Conservation (phyloP, 2,329 filamentous ascomycete species). For the Coniochaeta ligniaria region DNA sequence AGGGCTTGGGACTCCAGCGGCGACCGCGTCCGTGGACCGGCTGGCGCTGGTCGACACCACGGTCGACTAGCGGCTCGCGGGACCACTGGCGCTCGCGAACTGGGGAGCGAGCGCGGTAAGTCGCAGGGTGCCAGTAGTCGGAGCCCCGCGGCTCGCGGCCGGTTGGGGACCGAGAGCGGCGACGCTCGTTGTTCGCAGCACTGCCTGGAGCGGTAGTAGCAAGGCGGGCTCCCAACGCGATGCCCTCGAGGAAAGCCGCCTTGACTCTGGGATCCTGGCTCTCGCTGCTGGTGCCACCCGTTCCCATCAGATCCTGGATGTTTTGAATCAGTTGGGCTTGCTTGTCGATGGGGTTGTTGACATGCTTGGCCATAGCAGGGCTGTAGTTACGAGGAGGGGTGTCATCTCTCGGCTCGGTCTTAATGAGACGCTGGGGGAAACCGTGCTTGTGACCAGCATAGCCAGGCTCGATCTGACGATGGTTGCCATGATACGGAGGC, state of each 20-base stretch:
- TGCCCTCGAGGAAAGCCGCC: slow-evolving; percentile 2
- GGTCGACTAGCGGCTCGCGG: background rate
- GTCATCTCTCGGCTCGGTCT: background rate
- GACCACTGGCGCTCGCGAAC: background rate
- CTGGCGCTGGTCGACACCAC: background rate
- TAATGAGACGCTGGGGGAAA: background rate
- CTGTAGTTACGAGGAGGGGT: background rate
- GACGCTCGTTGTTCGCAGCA: background rate
- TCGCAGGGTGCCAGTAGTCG: background rate
- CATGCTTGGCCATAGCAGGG: background rate
- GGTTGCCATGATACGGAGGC: background rate
- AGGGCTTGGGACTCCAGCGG: background rate
- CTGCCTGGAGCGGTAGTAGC: background rate
- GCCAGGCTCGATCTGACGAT: background rate
- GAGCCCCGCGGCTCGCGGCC: background rate
- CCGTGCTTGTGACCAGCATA: background rate
- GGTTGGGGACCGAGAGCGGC: background rate
- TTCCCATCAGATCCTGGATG: background rate
- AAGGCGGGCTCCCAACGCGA: slow-evolving; percentile 1
- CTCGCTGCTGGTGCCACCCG: background rate
- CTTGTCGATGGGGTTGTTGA: background rate
- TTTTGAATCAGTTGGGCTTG: background rate
- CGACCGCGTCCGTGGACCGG: background rate
- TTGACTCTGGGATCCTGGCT: background rate
- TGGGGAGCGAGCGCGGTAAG: background rate